These are phyloP conservation scores for Ceriops decandra DNA, from an alignment of 345 rosid genomes.

Conservation along the genomic window DNA sequence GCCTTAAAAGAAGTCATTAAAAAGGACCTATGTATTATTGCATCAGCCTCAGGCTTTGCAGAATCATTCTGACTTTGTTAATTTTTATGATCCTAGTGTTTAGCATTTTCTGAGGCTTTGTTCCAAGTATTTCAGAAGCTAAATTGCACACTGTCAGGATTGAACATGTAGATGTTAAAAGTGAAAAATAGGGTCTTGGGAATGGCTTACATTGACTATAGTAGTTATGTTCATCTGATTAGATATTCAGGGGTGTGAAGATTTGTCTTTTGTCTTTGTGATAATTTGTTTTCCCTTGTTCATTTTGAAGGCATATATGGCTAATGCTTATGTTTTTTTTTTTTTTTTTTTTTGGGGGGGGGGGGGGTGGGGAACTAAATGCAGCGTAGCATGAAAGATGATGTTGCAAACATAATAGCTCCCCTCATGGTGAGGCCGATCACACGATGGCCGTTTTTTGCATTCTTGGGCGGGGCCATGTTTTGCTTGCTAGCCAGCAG, in stretches of 20 bases:
- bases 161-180: too few relatives aligned
- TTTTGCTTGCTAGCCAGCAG: constrained; percentile 93
- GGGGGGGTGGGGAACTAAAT: background rate
- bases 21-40: too few relatives aligned
- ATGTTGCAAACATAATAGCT: constrained; percentile 70
- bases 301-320: constrained; percentile 8
- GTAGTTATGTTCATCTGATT: too few relatives aligned
- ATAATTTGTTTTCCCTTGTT: background rate
- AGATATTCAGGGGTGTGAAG: background rate
- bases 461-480: constrained; percentile 92
- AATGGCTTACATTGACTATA: too few relatives aligned
- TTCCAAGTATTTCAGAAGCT: too few relatives aligned
- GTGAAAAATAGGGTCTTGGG: too few relatives aligned
- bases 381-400: constrained; percentile 70
- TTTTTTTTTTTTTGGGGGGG: background rate
- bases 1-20: too few relatives aligned
- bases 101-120: too few relatives aligned
- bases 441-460: constrained; percentile 89
- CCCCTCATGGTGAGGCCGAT: constrained; percentile 70
- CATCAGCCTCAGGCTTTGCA: too few relatives aligned
- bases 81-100: too few relatives aligned
- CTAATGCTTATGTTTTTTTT: constrained; percentile 3
- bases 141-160: too few relatives aligned
- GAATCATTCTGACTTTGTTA: too few relatives aligned
- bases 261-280: background rate